Evolutionary conservation across 2,329 filamentous ascomycete species (phyloP), one percentile per base, ranked within the genome.

Genomic region (Blastomyces parvus): DNA sequence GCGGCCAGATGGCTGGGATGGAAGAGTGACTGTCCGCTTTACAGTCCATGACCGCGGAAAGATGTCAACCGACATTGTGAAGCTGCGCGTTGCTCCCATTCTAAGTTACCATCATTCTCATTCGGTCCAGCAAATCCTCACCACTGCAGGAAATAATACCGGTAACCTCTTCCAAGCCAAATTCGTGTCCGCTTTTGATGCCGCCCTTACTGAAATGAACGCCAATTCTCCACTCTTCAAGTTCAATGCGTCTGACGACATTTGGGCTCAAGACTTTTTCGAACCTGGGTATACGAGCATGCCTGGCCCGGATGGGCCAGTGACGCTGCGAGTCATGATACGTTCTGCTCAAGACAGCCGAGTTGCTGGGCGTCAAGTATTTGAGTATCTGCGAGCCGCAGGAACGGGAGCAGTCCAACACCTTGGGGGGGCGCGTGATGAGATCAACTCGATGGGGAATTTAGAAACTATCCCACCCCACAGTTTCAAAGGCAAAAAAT

Each of bases 181-280:
- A 67, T 74, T 74, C 65, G 66, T 68, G 19, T 38, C 62, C 36
- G 55, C 67, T 33, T 48, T 74, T 8, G 53, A 63, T 27, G 46
- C 61, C 7, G 57, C 66, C 19, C 64, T 66, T 2, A 59, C 57
- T 0, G 36, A 61, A 1, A 64, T 69, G 0, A 66, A 67, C 0
- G 62, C 72, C 2, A 14, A 66, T 17, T 53, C 66, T 7, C 67
- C 70, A 0, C 60, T 74, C 0, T 61, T 68, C 9, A 57, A 66
- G 0, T 68, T 76, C 63, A 65, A 70, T 25, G 60, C 62, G 1
- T 68, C 64, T 27, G 65, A 63, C 38, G 74, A 78, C 63, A 67
- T 72, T 55, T 79, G 76, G 76, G 69, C 71, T 1, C 77, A 78
- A 63, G 76, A 79, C 61, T 72, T 76, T 46, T 64, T 79, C 36